These are phyloP conservation scores for Ananas comosus DNA, from an alignment of 176 grass and related monocot species.

Conservation along the genomic window DNA sequence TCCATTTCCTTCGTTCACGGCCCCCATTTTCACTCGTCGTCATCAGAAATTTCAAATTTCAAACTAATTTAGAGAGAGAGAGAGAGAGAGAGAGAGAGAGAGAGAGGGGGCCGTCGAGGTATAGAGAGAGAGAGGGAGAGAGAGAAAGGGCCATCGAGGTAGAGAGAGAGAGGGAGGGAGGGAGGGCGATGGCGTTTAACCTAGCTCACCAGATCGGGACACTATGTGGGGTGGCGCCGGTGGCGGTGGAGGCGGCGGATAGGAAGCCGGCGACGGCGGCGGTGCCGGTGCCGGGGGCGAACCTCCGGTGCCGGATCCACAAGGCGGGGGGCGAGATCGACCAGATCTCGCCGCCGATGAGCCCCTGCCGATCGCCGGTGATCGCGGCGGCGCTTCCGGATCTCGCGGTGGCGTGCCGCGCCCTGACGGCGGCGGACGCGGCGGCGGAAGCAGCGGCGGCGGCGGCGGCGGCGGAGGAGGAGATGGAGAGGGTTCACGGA, in stretches of 20 bases:
- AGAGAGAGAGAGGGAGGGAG: neutral
- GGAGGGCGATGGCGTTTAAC: constrained; percentile 52
- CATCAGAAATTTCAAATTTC: no score
- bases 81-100: no score
- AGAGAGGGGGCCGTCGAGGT: no score
- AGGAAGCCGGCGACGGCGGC: constrained; percentile 12
- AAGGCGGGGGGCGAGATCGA: constrained; percentile 5
- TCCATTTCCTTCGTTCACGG: no score
- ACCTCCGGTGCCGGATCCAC: constrained; percentile 20
- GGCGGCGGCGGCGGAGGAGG: constrained; percentile 1
- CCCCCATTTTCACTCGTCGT: no score
- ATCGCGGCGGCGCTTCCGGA: neutral
- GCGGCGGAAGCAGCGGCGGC: constrained; percentile 3
- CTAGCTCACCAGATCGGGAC: constrained; percentile 45
- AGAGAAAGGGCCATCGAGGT: neutral
- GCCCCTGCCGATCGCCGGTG: constrained; percentile 4
- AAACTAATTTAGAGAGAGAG: no score
- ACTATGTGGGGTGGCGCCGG: constrained; percentile 6
- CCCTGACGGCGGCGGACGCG: constrained; percentile 7
- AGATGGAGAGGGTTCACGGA: neutral
- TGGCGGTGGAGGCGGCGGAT: neutral
- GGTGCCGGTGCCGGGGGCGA: neutral
- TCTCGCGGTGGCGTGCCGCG: constrained; percentile 36
- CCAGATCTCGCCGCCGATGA: constrained; percentile 16
- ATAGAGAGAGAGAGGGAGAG: no score